Percentiles rank a stretch among this genome's conserved stretches.
Conservation (phyloP, 208 protist genomes). For the Spongospora subterranea region DNA sequence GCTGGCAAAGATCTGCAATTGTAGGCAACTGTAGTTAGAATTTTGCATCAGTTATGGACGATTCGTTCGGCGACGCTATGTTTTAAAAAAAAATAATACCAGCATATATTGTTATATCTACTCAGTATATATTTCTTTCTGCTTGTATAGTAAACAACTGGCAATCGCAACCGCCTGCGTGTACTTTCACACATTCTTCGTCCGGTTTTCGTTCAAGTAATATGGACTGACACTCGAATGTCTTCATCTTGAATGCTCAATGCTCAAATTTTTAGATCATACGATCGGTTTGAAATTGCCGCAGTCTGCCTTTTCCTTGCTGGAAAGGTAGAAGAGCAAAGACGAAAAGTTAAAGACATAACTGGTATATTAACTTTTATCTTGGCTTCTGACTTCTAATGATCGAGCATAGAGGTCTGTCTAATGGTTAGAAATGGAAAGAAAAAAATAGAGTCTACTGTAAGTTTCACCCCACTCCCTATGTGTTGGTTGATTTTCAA, state of each 20-base stretch:
- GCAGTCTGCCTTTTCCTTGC: slow-evolving; percentile 28
- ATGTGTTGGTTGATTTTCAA: neutral
- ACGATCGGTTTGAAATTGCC: slow-evolving; percentile 34
- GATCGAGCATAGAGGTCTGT: neutral
- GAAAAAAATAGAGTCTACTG: neutral
- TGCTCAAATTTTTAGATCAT: neutral
- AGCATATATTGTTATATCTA: too few species aligned
- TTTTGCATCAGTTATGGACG: neutral
- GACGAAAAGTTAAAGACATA: slow-evolving; percentile 47
- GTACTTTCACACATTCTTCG: slow-evolving; percentile 23
- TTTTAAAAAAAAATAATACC: too few species aligned
- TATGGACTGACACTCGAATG: neutral
- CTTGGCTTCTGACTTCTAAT: too few species aligned
- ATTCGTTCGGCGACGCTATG: too few species aligned
- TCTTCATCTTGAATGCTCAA: neutral
- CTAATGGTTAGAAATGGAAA: slow-evolving; percentile 9
- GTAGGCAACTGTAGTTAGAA: neutral
- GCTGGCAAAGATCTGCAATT: slow-evolving; percentile 53
- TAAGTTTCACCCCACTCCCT: neutral
- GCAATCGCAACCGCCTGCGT: slow-evolving; percentile 55
- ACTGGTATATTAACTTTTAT: neutral
- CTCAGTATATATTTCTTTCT: too few species aligned
- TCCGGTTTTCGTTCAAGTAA: slow-evolving; percentile 53
- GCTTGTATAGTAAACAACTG: slow-evolving; percentile 1
- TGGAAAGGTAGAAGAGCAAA: slow-evolving; percentile 53